Base-by-base conservation (phyloP, 116 monocot genomes). In the Phalaenopsis hybrid region DNA sequence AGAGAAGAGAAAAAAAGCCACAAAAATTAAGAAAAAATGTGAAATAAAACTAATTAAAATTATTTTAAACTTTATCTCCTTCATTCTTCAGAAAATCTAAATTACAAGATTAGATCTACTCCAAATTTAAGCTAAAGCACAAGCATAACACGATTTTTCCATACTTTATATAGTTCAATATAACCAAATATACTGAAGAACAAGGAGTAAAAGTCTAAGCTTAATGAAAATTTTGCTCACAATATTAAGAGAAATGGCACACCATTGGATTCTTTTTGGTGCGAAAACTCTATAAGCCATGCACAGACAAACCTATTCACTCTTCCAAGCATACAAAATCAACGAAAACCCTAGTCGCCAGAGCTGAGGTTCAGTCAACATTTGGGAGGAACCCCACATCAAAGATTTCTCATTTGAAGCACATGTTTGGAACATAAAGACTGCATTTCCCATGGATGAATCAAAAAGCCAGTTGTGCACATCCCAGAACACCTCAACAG, bases 391-490 rank as follows among this genome's bases (percentile, higher is more conserved):
- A 7, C 81, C 83, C 85, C 81, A 79, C 16, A 79, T 25, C 83
- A 81, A 33, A 51, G 84, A 82, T 34, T 85, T 80, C 75, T 81
- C 79, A 8, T 51, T 70, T 23, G 84, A 82, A 48, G 68, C 44
- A 58, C 75, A 81, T 37, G 86, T 84, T 63, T 90, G 88, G 75
- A 90, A 90, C 90, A 90, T 90, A 77, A 90, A 90, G 13, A 90
- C 90, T 1, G 86, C 90, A 61, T 50, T 87, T 33, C 88, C 75
- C 25, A 80, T 37, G 5, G 84, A 44, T 5, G 84, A 31, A 55
- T 88, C 88, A 37, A 90, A 90, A 31, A 90, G 86, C 90, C 90
- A 90, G 59, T 82, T 88, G 77, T 90, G 90, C 4, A 90, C 90
- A 79, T 90, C 90, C 90, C 90, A 90, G 59, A 90, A 88, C 48